Conservation (phyloP, 176 grass and related monocot species). For the Dendrocalamus sinicus region DNA sequence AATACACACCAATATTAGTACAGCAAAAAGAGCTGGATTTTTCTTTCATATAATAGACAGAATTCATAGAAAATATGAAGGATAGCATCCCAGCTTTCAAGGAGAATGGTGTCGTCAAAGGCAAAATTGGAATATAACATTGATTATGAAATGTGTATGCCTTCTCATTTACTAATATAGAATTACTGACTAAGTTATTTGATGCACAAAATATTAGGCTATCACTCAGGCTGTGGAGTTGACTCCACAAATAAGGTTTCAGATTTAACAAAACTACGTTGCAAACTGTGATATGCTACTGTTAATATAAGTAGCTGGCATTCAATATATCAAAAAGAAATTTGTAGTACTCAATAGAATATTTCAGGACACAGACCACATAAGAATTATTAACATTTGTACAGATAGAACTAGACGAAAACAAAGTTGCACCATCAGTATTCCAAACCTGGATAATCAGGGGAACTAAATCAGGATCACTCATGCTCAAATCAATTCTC, state of each 20-base stretch:
- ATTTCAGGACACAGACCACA: background rate
- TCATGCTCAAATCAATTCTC: slow-evolving; percentile 97
- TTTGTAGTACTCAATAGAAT: background rate
- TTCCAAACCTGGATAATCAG: slow-evolving; percentile 87
- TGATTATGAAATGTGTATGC: background rate
- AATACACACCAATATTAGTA: background rate
- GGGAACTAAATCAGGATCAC: slow-evolving; percentile 97
- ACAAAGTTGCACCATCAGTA: slow-evolving; percentile 4
- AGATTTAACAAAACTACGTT: slow-evolving; percentile 16
- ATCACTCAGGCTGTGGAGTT: background rate
- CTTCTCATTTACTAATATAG: background rate
- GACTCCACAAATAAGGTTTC: background rate
- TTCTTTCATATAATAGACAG: background rate
- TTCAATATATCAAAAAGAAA: background rate
- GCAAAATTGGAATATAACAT: background rate
- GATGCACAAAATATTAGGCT: background rate
- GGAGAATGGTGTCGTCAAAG: background rate
- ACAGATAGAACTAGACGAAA: slow-evolving; percentile 14
- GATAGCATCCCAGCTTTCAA: slow-evolving; percentile 10
- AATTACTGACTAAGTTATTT: background rate
- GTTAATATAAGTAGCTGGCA: background rate
- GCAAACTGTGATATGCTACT: background rate
- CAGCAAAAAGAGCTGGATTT: background rate
- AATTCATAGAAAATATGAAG: slow-evolving; percentile 23
- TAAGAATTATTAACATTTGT: slow-evolving; percentile 11